Base-by-base conservation (phyloP, 495 filamentous ascomycete genomes). In the Hyaloscypha finlandica region DNA sequence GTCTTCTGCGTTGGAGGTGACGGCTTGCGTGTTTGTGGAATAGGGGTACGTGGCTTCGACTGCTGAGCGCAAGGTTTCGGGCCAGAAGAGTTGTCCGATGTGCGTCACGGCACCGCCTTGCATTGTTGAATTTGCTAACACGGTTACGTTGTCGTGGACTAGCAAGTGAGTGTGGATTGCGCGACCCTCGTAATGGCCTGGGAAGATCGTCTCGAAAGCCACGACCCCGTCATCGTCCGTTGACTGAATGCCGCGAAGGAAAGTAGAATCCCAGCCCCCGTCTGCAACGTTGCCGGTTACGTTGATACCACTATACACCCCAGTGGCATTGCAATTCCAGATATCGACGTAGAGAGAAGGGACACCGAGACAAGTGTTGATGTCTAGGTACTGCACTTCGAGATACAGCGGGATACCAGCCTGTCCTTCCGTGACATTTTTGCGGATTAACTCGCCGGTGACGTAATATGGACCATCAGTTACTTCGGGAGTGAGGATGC, bases 81-180 rank as follows among this genome's bases (percentile, higher is more conserved):
- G 84, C 64, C 83, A 90, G 84, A 87, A 90, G 45, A 88, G 54
- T 72, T 90, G 86, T 30, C 87, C 86, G 58, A 89, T 76, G 74
- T 89, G 84, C 2, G 81, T 76, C 12, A 84, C 81, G 0, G 69
- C 68, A 12, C 83, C 85, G 53, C 80, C 80, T 22, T 74, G 78
- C 61, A 84, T 69, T 20, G 81, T 86, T 69, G 78, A 77, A 75
- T 86, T 88, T 16, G 74, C 64, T 42, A 77, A 65, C 3, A 80
- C 59, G 0, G 72, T 78, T 6, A 78, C 81, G 61, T 82, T 77
- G 37, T 76, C 55, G 70, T 86, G 84, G 1, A 78, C 79, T 48
- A 85, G 74, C 59, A 83, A 64, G 62, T 89, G 86, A 8, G 81
- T 82, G 71, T 88, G 87, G 4, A 77, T 84, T 1, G 86, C 81